Base-by-base conservation (phyloP, 495 filamentous ascomycete species). In the Poronia punctata region DNA sequence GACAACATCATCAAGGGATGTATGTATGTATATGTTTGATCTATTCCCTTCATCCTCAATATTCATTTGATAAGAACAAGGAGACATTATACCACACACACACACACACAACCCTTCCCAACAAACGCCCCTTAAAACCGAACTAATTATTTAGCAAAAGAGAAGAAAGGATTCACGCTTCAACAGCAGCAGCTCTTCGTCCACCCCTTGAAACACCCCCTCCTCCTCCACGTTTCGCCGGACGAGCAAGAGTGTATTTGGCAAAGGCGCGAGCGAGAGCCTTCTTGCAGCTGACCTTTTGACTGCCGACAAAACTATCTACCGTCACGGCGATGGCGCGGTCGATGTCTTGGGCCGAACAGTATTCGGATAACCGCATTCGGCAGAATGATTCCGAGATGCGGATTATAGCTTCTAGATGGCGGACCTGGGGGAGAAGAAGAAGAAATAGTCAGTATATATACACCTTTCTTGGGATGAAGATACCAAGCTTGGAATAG, bases 261-360 rank as follows among this genome's bases (percentile, higher is more conserved):
- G 93, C 89, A 76, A 99, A 99, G 11, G 93, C 89, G 43, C 93
- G 74, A 8, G 86, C 86, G 38, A 99, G 77, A 20, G 92, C 88
- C 74, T 95, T 96, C 80, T 97, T 99, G 67, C 84, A 88, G 70
- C 83, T 89, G 52, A 97, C 81, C 68, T 99, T 99, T 63, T 99
- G 93, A 45, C 83, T 88, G 44, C 87, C 86, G 19, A 99, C 86
- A 60, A 99, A 99, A 15, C 82, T 88, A 35, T 99, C 90, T 8
- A 99, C 88, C 1, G 92, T 93, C 10, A 97, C 93, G 5, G 88
- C 88, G 52, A 99, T 97, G 33, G 92, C 93, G 39, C 92, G 83
- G 64, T 99, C 93, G 44, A 99, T 94, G 57, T 99, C 93, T 43
- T 81, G 76, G 11, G 81, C 60, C 6, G 82, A 82, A 60, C 88